These are phyloP conservation scores for Ilex asprella DNA, from an alignment of 257 asterid genomes.

Conservation along the genomic window DNA sequence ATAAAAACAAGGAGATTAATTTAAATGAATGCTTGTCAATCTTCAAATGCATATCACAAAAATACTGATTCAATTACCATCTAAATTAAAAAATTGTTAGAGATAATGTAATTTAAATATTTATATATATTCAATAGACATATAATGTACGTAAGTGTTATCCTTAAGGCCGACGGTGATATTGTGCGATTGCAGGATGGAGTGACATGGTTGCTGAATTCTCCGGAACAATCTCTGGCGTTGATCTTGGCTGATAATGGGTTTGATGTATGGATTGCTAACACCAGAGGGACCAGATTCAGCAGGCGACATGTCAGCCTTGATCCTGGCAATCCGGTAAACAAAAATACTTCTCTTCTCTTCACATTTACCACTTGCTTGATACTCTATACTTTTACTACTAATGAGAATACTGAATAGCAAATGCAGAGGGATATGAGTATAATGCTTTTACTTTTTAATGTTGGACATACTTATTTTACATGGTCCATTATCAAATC, in stretches of 20 bases:
- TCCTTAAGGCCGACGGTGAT: not conserved
- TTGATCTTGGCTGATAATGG: constrained; percentile 67
- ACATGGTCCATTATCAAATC: too few species aligned
- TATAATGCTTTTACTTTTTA: too few species aligned
- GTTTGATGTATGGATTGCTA: constrained; percentile 85
- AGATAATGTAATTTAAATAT: too few species aligned
- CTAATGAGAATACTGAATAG: too few species aligned
- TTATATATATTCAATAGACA: too few species aligned
- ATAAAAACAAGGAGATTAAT: too few species aligned
- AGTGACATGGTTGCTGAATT: constrained; percentile 59
- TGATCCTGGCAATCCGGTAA: constrained; percentile 43
- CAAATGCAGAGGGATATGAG: too few species aligned
- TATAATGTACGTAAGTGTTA: not conserved
- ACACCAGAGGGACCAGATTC: constrained; percentile 61
- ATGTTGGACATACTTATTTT: too few species aligned
- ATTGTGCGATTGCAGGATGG: constrained; percentile 47
- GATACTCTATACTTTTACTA: not conserved
- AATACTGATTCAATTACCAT: too few species aligned
- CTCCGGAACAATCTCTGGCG: constrained; percentile 60
- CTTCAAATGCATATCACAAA: too few species aligned
- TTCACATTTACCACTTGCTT: not conserved
- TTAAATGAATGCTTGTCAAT: too few species aligned
- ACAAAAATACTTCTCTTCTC: not conserved
- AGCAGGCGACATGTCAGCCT: constrained; percentile 57
- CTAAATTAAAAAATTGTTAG: too few species aligned